Conservation (phyloP, 2,329 filamentous ascomycete genomes). For the Fusarium sarcochroum region DNA sequence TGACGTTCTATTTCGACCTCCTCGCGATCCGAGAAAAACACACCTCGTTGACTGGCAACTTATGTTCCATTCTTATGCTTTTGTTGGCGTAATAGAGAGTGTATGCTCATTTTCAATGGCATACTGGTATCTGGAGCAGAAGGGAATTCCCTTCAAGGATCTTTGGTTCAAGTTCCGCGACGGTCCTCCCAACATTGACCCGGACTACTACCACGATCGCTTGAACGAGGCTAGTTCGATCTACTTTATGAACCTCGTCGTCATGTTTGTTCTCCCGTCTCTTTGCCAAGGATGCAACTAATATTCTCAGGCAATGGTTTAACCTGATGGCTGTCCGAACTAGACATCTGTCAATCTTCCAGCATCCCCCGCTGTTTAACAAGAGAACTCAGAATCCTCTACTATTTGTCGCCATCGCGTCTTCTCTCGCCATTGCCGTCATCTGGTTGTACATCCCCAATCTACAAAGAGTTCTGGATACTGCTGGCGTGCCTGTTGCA, state of each 20-base stretch:
- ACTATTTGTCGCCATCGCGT: conserved; percentile 78
- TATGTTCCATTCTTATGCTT: conserved; percentile 78
- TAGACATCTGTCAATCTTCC: conserved; percentile 75
- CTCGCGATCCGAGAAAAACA: conserved; percentile 74
- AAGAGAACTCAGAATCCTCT: conserved; percentile 75
- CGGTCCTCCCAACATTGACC: conserved; percentile 63
- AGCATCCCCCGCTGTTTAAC: conserved; percentile 78
- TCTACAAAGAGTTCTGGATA: conserved; percentile 73
- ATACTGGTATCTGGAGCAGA: conserved; percentile 74
- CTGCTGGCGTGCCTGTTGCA: conserved; percentile 75
- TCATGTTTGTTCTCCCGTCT: conserved; percentile 76
- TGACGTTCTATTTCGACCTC: conserved; percentile 74
- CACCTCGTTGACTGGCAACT: conserved; percentile 80
- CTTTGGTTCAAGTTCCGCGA: conserved; percentile 78
- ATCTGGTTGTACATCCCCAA: conserved; percentile 78
- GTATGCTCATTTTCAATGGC: conserved; percentile 73
- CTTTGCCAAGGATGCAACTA: conserved; percentile 49
- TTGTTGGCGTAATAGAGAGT: conserved; percentile 77
- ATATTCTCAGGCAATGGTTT: conserved; percentile 70
- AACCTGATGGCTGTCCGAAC: conserved; percentile 79
- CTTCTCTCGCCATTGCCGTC: conserved; percentile 77
- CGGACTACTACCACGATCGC: conserved; percentile 66
- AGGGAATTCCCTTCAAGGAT: conserved; percentile 74
- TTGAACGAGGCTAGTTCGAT: conserved; percentile 78
- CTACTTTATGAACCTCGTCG: conserved; percentile 84